Conservation (phyloP, 306 rosid species). For the Vigna angularis region DNA sequence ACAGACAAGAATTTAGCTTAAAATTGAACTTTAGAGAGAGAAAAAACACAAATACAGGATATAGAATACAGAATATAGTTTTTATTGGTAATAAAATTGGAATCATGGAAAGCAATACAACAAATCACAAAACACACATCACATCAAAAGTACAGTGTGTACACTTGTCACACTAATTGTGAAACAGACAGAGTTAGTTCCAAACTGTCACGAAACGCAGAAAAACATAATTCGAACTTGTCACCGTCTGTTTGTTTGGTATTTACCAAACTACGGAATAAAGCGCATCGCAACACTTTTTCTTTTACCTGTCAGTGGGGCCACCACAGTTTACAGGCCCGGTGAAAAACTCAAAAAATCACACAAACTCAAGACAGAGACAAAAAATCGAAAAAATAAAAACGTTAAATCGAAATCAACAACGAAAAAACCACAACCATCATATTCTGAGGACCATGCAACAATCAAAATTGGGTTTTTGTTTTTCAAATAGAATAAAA, state of each 20-base stretch:
- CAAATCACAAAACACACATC: slow-evolving; percentile 7
- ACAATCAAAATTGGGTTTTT: neutral
- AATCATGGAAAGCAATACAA: neutral
- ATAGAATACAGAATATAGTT: neutral
- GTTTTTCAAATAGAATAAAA: neutral
- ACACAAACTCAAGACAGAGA: neutral
- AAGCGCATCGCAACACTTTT: slow-evolving; percentile 36
- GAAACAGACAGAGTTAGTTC: slow-evolving; percentile 27
- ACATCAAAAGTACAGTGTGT: slow-evolving; percentile 28
- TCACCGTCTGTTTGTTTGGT: slow-evolving; percentile 26
- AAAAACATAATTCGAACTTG: neutral
- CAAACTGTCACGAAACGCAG: neutral
- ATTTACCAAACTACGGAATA: neutral
- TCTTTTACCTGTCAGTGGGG: slow-evolving; percentile 34
- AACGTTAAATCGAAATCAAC: slow-evolving; percentile 25
- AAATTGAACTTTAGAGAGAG: neutral
- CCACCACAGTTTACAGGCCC: slow-evolving; percentile 16
- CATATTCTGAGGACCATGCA: slow-evolving; percentile 4
- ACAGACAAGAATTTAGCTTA: neutral
- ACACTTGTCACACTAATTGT: slow-evolving; percentile 37
- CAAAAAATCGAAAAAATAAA: neutral
- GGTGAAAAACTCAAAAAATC: slow-evolving; percentile 4
- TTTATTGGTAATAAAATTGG: neutral
- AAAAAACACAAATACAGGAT: neutral
- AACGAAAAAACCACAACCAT: neutral